These are phyloP conservation scores for Stropharia rugosoannulata DNA, from an alignment of 768 basidiomycete genomes.

Conservation along the genomic window DNA sequence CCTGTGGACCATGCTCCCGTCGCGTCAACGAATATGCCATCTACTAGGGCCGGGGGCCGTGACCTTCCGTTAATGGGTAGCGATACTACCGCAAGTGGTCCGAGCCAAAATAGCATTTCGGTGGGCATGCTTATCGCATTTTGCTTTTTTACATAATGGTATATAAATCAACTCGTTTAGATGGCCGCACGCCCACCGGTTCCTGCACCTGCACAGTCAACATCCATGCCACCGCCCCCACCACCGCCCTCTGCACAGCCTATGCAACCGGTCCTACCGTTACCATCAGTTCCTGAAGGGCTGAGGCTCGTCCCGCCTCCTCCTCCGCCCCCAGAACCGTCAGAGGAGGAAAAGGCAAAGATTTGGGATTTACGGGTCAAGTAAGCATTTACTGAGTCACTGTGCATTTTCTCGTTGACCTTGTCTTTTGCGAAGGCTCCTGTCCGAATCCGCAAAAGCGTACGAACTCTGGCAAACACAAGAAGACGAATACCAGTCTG, in stretches of 20 bases:
- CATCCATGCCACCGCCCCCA: neutral
- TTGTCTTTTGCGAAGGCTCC: neutral
- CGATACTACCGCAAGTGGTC: neutral
- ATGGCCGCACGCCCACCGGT: neutral
- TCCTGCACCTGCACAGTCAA: neutral
- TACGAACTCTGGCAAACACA: constrained; percentile 1
- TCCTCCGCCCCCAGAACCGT: neutral
- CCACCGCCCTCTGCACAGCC: constrained; percentile 5
- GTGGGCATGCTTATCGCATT: neutral
- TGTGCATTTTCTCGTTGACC: neutral
- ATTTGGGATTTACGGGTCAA: constrained; percentile 18
- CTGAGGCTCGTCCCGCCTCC: neutral
- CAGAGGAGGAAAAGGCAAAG: constrained; percentile 10
- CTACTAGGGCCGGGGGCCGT: neutral
- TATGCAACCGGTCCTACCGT: constrained; percentile 5
- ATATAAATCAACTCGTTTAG: neutral
- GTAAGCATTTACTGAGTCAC: constrained; percentile 3
- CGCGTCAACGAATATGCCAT: too few species aligned
- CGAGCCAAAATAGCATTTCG: neutral
- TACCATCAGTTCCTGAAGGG: neutral
- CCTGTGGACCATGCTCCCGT: too few species aligned
- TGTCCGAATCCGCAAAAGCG: constrained; percentile 14
- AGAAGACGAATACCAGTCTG: constrained; percentile 9
- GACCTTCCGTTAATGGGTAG: neutral
- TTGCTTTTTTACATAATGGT: neutral